A percentile compares a stretch with the other conserved stretches of the same genome.
These are phyloP conservation scores for Globisporangium rhizosaccharum DNA, from an alignment of 352 stramenopile genomes.

Conservation along the genomic window DNA sequence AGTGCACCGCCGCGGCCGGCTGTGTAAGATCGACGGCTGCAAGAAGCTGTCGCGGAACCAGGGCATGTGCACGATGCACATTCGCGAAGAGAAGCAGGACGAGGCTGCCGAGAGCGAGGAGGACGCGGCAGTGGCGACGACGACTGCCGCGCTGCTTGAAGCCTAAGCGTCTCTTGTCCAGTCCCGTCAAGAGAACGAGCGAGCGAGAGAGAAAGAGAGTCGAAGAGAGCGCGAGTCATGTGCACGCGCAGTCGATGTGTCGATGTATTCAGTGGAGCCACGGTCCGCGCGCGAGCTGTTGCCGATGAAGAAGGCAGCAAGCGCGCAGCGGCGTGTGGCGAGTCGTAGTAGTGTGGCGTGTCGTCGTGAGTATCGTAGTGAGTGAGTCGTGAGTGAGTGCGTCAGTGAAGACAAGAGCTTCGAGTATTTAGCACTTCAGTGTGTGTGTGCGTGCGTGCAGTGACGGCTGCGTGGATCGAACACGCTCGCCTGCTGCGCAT, in stretches of 20 bases:
- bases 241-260: not conserved
- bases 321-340: not conserved
- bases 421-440: too few relatives aligned
- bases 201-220: too few relatives aligned
- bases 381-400: not conserved
- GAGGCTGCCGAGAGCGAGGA: slow-evolving; percentile 1
- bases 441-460: too few relatives aligned
- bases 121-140: slow-evolving; percentile 5
- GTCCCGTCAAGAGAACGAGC: too few relatives aligned
- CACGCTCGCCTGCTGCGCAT: not conserved
- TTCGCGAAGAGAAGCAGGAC: slow-evolving; percentile 79
- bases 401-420: too few relatives aligned
- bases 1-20: slow-evolving; percentile 71
- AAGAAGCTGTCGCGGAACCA: slow-evolving; percentile 87
- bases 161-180: not conserved
- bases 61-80: slow-evolving; percentile 88
- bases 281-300: not conserved
- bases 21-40: slow-evolving; percentile 82
- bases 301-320: not conserved
- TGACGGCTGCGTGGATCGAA: not conserved
- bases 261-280: not conserved
- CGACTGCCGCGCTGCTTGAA: not conserved
- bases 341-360: not conserved
- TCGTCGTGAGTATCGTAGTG: not conserved
- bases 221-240: too few relatives aligned